Conservation (phyloP, 495 filamentous ascomycete species). For the Talaromyces trachyspermus region DNA sequence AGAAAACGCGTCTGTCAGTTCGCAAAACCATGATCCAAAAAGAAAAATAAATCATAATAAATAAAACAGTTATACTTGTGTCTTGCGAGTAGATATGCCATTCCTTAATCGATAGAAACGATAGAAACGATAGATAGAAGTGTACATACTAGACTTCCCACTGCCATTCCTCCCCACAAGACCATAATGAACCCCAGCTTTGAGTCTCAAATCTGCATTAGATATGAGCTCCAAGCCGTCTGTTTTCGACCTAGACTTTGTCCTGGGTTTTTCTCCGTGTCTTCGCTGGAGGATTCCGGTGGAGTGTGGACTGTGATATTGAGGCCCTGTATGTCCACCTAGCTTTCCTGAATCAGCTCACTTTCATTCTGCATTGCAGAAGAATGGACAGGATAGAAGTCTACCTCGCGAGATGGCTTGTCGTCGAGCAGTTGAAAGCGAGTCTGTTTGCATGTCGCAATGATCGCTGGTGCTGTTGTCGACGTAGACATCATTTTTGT, state of each 20-base stretch:
- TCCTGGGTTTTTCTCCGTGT: slow-evolving; percentile 30
- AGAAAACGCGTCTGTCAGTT: background rate
- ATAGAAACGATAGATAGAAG: too few species aligned
- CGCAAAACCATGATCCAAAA: background rate
- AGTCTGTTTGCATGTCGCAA: slow-evolving; percentile 42
- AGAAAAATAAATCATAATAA: slow-evolving; percentile 1
- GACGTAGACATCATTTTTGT: slow-evolving; percentile 6
- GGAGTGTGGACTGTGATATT: slow-evolving; percentile 52
- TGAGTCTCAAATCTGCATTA: slow-evolving; percentile 60
- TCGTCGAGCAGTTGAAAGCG: slow-evolving; percentile 39
- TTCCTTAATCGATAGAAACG: too few species aligned
- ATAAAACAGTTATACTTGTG: too few species aligned
- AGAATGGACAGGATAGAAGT: background rate
- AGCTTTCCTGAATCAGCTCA: background rate
- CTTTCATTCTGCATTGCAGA: background rate
- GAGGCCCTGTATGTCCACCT: slow-evolving; percentile 64
- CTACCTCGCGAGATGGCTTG: slow-evolving; percentile 33
- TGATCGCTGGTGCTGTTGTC: slow-evolving; percentile 22
- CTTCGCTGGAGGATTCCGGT: slow-evolving; percentile 15
- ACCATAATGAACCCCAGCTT: slow-evolving; percentile 64
- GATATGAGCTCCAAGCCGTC: slow-evolving; percentile 59
- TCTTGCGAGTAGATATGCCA: too few species aligned
- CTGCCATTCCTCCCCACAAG: slow-evolving; percentile 71
- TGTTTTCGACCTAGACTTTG: slow-evolving; percentile 45
- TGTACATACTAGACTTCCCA: slow-evolving; percentile 65